These are phyloP conservation scores for Myxozyma udenii DNA, from an alignment of 805 yeast species.

Conservation along the genomic window DNA sequence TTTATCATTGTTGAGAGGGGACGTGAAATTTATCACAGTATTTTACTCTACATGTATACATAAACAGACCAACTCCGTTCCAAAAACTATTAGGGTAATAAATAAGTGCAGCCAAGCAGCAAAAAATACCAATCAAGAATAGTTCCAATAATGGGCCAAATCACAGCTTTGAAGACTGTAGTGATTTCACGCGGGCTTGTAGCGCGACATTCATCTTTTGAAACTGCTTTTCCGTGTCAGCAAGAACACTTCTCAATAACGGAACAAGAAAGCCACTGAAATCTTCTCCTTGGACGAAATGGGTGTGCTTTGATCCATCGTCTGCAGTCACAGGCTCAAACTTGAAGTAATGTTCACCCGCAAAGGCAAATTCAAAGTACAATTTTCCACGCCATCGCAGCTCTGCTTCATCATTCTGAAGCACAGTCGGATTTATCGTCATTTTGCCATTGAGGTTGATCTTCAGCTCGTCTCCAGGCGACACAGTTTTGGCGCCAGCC, in stretches of 20 bases:
- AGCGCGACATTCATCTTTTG: constrained; percentile 1
- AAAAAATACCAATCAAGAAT: too few relatives aligned
- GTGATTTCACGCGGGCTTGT: too few relatives aligned
- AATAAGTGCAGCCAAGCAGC: too few relatives aligned
- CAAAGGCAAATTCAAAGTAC: neutral
- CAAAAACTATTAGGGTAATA: too few relatives aligned
- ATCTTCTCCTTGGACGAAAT: neutral
- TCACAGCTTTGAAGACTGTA: too few relatives aligned
- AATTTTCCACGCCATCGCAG: constrained; percentile 4
- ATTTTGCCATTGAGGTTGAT: neutral
- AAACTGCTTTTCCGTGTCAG: neutral
- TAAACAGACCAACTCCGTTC: too few relatives aligned
- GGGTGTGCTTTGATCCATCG: constrained; percentile 1
- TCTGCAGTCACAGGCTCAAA: neutral
- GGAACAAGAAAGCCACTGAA: neutral
- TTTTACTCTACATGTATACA: too few relatives aligned
- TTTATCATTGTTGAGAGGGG: too few relatives aligned
- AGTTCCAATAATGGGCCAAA: too few relatives aligned
- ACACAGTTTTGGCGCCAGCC: neutral
- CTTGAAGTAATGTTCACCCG: constrained; percentile 1
- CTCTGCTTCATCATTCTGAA: constrained; percentile 2
- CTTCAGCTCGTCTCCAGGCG: constrained; percentile 1
- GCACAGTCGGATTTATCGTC: constrained; percentile 3
- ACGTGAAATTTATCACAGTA: too few relatives aligned
- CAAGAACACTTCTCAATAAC: neutral